These are phyloP conservation scores for Fusarium guadeloupense DNA, from an alignment of 2,329 filamentous ascomycete species.

Conservation along the genomic window DNA sequence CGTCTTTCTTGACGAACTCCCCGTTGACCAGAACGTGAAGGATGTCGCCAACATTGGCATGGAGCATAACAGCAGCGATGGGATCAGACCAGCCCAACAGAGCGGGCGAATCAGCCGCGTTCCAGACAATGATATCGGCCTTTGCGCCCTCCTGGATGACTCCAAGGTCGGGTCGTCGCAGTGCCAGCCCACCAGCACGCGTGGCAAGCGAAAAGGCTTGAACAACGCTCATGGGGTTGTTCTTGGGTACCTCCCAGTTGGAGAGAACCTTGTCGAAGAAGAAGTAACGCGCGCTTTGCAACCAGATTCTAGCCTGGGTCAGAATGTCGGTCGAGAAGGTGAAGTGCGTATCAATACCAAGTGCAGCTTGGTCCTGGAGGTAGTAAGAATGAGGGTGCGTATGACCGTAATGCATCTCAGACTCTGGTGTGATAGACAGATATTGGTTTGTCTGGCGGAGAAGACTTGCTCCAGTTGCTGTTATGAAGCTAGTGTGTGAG, in stretches of 20 bases:
- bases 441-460: conserved; percentile 61
- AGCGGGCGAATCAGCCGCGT: conserved; percentile 56
- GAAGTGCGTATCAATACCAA: conserved; percentile 65
- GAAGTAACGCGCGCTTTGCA: conserved; percentile 55
- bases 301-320: conserved; percentile 63
- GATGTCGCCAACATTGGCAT: conserved; percentile 63
- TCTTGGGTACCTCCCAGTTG: conserved; percentile 54
- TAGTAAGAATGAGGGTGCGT: conserved; percentile 54
- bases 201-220: conserved; percentile 67
- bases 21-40: conserved; percentile 58
- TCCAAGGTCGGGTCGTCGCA: conserved; percentile 62
- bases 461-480: conserved; percentile 50
- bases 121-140: conserved; percentile 63
- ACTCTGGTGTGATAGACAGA: conserved; percentile 67
- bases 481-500: conserved; percentile 60
- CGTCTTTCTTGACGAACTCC: conserved; percentile 52
- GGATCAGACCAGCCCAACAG: conserved; percentile 65
- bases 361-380: conserved; percentile 59
- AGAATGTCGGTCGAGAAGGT: conserved; percentile 61
- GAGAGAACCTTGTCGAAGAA: conserved; percentile 52
- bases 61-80: conserved; percentile 64
- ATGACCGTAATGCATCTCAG: conserved; percentile 68
- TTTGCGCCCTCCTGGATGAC: conserved; percentile 59
- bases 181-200: conserved; percentile 59
- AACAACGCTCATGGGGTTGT: conserved; percentile 61